A percentile compares a stretch with the other conserved stretches of the same genome.
Evolutionary conservation across 495 filamentous ascomycete genomes (phyloP).

Genomic region (Aspergillus sparsus): DNA sequence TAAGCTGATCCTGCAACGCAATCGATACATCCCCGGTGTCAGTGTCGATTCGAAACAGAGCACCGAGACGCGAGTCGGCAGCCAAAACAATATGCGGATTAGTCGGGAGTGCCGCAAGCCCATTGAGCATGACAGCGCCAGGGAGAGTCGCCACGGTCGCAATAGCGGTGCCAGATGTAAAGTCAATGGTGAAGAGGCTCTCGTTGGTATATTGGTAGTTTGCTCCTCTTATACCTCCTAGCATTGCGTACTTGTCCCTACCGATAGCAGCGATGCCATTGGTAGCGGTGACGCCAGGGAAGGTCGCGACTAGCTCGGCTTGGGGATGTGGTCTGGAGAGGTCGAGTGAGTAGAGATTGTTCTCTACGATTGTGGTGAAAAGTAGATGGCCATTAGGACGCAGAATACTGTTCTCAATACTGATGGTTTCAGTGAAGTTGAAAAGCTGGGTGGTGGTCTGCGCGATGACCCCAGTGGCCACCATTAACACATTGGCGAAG

Average conservation of each 20-base stretch:
- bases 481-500: conserved; percentile 4
- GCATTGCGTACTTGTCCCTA: conserved; percentile 42
- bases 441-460: conserved; percentile 22
- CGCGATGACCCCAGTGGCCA: conserved; percentile 12
- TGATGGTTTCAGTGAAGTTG: conserved; percentile 28
- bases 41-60: conserved; percentile 43
- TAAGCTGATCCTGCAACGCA: conserved; percentile 26
- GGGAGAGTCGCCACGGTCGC: conserved; percentile 32
- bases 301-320: conserved; percentile 38
- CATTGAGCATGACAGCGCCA: conserved; percentile 43
- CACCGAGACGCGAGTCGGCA: conserved; percentile 42
- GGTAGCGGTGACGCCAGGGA: conserved; percentile 35
- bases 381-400: conserved; percentile 49
- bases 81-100: conserved; percentile 28
- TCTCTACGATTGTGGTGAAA: conserved; percentile 36
- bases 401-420: conserved; percentile 48
- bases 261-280: conserved; percentile 43
- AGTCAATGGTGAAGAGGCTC: conserved; percentile 31
- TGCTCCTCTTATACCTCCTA: conserved; percentile 33
- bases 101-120: conserved; percentile 32
- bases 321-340: conserved; percentile 27
- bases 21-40: conserved; percentile 36
- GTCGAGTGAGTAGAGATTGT: conserved; percentile 31
- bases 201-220: conserved; percentile 32
- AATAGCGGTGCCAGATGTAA: conserved; percentile 27